Base-by-base conservation (phyloP, 2,329 filamentous ascomycete genomes). In the Colletotrichum simmondsii region DNA sequence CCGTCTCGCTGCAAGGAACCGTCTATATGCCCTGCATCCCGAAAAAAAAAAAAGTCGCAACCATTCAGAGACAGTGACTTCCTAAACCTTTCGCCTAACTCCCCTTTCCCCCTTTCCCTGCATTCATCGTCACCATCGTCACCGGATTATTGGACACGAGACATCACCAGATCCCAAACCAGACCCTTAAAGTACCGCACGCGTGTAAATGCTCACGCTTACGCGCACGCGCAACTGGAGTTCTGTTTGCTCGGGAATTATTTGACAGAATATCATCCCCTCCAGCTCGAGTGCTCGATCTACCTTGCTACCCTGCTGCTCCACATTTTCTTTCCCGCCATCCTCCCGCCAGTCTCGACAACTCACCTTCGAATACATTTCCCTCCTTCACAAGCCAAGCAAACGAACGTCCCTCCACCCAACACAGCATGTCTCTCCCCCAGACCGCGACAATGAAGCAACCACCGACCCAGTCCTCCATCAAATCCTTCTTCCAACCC, bases 401-500 rank as follows among this genome's bases (percentile, higher is more conserved):
- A 12, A 8, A 65, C 72, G 74, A 84, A 82, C 82, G 81, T 80
- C 82, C 65, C 82, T 52, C 19, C 8, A 77, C 78, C 37, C 75
- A 77, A 72, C n/a, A 24, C 22, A 22, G 71, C 75, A 86, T 86
- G 84, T 84, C 83, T 58, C 82, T 83, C 67, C 83, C 74, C 26
- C 63, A 84, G 58, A 81, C 79, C 12, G 77, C 78, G 53, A 77
- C 78, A 61, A 78, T 80, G 71, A 82, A 82, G 70, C 42, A 49
- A 49, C 42, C 42, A 11, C 81, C 80, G 58, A 78, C 81, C 28
- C 88, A 91, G 78, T 81, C 87, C 52, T 91, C 90, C 58, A 92
- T 92, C 77, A 88, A 87, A 66, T 91, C 89, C 66, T 92, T 92
- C 83, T 92, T 92, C 80, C 84, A 86, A 74, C 85, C 87, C 60